These are phyloP conservation scores for Phellinidium pouzarii DNA, from an alignment of 1,284 basidiomycete genomes.

Conservation along the genomic window DNA sequence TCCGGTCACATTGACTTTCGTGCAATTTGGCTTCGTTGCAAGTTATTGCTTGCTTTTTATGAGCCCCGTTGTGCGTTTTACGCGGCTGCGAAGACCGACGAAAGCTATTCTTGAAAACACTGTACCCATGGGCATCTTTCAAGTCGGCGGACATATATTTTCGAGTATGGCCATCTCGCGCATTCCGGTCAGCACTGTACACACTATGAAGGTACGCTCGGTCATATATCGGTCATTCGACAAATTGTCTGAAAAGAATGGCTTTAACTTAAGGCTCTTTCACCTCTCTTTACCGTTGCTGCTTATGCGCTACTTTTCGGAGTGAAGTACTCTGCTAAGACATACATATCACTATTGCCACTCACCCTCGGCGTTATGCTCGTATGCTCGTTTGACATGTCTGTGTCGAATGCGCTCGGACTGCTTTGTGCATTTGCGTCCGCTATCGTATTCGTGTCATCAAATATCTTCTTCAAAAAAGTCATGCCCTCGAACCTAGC, in stretches of 20 bases:
- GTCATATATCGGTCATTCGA: conserved; percentile 2
- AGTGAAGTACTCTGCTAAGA: conserved; percentile 87
- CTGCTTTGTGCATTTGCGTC: conserved; percentile 90
- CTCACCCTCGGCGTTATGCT: conserved; percentile 96
- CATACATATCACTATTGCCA: conserved; percentile 92
- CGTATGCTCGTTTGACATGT: conserved; percentile 90
- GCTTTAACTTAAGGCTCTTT: conserved; percentile 65
- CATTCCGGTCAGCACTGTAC: conserved; percentile 95
- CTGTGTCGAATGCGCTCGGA: conserved; percentile 77
- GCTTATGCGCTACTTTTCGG: conserved; percentile 91
- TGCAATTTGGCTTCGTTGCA: conserved; percentile 95
- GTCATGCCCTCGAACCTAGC: conserved; percentile 73
- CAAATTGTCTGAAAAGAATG: conserved; percentile 1
- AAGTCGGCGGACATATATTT: conserved; percentile 96
- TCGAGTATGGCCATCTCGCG: conserved; percentile 94
- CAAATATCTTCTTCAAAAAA: conserved; percentile 99
- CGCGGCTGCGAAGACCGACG: conserved; percentile 64
- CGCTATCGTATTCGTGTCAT: conserved; percentile 92
- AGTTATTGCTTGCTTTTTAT: conserved; percentile 79
- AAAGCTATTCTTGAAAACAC: conserved; percentile 71
- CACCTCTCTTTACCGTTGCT: conserved; percentile 93
- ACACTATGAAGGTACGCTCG: conserved; percentile 89
- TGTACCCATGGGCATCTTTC: conserved; percentile 89
- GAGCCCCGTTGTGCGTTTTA: conserved; percentile 63
- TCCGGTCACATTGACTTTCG: conserved; percentile 89